These are phyloP conservation scores for Scutellaria baicalensis DNA, from an alignment of 257 asterid genomes.

Conservation along the genomic window DNA sequence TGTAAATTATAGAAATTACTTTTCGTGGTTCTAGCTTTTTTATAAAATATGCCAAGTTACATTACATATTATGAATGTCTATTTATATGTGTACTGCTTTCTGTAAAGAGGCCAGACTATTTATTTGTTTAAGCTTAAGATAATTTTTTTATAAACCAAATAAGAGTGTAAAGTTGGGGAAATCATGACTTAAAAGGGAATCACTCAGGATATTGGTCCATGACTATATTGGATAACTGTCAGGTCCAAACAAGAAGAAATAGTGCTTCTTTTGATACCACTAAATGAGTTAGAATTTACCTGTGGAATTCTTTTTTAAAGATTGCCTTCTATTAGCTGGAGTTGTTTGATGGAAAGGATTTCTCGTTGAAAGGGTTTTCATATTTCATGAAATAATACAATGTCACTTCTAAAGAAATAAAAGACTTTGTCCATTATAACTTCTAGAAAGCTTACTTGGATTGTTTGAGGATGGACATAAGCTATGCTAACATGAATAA, in stretches of 20 bases:
- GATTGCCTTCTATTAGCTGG: too few species aligned
- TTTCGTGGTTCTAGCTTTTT: too few species aligned
- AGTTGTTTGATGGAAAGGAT: too few species aligned
- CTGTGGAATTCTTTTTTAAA: too few species aligned
- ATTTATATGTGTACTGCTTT: too few species aligned
- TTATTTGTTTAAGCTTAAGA: background rate
- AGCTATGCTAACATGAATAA: background rate
- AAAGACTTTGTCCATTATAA: background rate
- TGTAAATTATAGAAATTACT: background rate
- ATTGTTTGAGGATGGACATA: background rate
- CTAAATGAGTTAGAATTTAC: too few species aligned
- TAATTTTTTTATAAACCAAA: background rate
- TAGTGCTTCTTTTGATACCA: background rate
- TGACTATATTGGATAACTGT: background rate
- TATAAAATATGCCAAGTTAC: too few species aligned
- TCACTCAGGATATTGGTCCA: background rate
- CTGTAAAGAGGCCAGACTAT: too few species aligned
- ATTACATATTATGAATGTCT: too few species aligned
- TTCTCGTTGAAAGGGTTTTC: too few species aligned
- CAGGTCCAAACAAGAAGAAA: background rate
- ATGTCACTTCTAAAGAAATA: background rate
- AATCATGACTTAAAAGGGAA: background rate
- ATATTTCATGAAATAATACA: too few species aligned
- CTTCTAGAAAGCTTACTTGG: background rate
- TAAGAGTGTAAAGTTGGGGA: background rate